phyloP scores from a whole-genome alignment of 257 asterid genomes.

The Scutellaria barbata region DNA sequence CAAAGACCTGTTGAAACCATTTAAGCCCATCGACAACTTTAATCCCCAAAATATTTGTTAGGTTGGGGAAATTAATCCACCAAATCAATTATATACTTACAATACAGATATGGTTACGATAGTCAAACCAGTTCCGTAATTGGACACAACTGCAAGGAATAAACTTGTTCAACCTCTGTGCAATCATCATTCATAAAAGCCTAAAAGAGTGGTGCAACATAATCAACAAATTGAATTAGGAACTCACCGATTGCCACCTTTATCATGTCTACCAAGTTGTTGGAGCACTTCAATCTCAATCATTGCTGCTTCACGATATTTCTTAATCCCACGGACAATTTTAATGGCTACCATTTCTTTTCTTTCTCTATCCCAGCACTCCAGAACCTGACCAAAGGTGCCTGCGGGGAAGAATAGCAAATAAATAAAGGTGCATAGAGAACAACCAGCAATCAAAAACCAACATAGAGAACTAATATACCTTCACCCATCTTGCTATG shows the following conservation, averaged over 20 bases:
- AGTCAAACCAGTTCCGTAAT: slow-evolving; percentile 99
- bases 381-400: slow-evolving; percentile 92
- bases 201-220: slow-evolving; percentile 24
- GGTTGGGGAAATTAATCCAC: slow-evolving; percentile 78
- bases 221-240: not conserved
- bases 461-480: not conserved
- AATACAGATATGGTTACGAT: slow-evolving; percentile 99
- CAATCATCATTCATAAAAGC: slow-evolving; percentile 34
- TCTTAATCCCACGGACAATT: slow-evolving; percentile 80
- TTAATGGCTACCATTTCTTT: slow-evolving; percentile 91
- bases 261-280: slow-evolving; percentile 87
- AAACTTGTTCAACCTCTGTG: slow-evolving; percentile 79
- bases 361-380: slow-evolving; percentile 89
- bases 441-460: not conserved
- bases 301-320: slow-evolving; percentile 91
- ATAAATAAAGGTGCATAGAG: not conserved
- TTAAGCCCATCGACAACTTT: slow-evolving; percentile 68
- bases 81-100: slow-evolving; percentile 86
- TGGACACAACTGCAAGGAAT: slow-evolving; percentile 99
- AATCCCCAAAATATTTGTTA: slow-evolving; percentile 62
- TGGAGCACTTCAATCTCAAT: slow-evolving; percentile 87
- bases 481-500: slow-evolving; percentile 97
- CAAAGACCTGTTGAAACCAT: slow-evolving; percentile 97
- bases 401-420: slow-evolving; percentile 45
- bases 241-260: slow-evolving; percentile 85